phyloP scores from a whole-genome alignment of 164 flowering plant genomes.

The Protea cynaroides region DNA sequence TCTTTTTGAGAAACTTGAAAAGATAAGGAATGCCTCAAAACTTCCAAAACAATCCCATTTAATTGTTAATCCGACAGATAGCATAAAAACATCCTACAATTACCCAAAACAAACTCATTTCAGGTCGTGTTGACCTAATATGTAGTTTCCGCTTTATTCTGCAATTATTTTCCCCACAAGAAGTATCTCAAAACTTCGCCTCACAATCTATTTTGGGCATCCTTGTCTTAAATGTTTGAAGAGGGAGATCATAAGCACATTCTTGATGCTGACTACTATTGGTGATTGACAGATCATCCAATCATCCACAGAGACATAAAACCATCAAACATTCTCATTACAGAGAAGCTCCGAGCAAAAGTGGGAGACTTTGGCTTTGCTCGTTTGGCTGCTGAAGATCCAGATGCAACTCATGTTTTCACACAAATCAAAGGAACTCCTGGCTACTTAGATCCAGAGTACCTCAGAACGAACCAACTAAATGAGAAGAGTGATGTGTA shows the following conservation, averaged over 20 bases:
- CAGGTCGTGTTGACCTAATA: background rate
- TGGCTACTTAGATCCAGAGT: slow-evolving; percentile 84
- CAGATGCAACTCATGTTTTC: slow-evolving; percentile 55
- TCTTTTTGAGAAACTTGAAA: no score
- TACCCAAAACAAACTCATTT: no score
- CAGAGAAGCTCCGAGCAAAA: slow-evolving; percentile 72
- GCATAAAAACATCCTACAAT: no score
- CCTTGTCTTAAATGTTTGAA: no score
- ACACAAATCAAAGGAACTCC: slow-evolving; percentile 75
- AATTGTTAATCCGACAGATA: no score
- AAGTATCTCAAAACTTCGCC: no score
- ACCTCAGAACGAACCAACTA: slow-evolving; percentile 58
- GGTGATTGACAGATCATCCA: slow-evolving; percentile 50
- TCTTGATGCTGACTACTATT: slow-evolving; percentile 1
- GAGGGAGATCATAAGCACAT: background rate
- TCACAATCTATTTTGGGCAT: no score
- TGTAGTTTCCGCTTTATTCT: background rate
- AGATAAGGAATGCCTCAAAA: no score
- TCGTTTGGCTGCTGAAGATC: slow-evolving; percentile 32
- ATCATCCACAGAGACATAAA: slow-evolving; percentile 84
- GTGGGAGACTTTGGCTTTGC: slow-evolving; percentile 86
- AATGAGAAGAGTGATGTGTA: slow-evolving; percentile 84
- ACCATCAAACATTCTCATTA: slow-evolving; percentile 63
- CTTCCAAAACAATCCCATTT: no score
- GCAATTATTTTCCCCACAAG: no score